These are phyloP conservation scores for Lepiota brunneoincarnata DNA, from an alignment of 768 basidiomycete species.

Conservation along the genomic window DNA sequence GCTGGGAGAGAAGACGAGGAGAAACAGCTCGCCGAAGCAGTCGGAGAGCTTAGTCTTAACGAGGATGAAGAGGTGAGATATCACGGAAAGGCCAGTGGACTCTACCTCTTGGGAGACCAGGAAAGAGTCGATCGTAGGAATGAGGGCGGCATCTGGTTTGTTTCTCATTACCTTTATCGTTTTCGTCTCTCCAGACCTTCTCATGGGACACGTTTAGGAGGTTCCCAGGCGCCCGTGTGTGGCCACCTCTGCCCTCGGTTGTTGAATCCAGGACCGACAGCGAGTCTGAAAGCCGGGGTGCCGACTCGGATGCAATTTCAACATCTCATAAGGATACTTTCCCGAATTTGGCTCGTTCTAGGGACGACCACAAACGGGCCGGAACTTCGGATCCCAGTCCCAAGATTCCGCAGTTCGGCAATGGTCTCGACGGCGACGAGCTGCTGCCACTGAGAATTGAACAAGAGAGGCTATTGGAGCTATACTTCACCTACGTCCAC, in stretches of 20 bases:
- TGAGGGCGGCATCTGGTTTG: slow-evolving; percentile 74
- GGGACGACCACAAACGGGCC: too few species aligned
- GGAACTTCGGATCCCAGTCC: neutral
- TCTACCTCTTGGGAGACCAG: slow-evolving; percentile 67
- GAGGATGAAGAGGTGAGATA: slow-evolving; percentile 85
- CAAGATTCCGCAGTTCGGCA: neutral
- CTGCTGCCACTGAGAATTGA: slow-evolving; percentile 1
- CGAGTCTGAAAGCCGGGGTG: slow-evolving; percentile 18
- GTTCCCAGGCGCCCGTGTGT: slow-evolving; percentile 86
- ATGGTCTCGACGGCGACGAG: neutral
- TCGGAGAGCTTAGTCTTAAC: slow-evolving; percentile 85
- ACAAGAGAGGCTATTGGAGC: slow-evolving; percentile 63
- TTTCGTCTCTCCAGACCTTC: slow-evolving; percentile 2
- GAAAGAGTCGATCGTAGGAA: slow-evolving; percentile 63
- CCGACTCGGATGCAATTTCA: neutral
- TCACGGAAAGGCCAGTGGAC: slow-evolving; percentile 82
- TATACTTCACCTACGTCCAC: slow-evolving; percentile 85
- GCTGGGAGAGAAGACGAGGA: slow-evolving; percentile 32
- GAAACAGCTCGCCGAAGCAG: slow-evolving; percentile 57
- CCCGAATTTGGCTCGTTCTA: neutral
- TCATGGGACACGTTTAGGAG: slow-evolving; percentile 42
- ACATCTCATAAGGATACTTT: neutral
- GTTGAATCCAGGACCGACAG: slow-evolving; percentile 27
- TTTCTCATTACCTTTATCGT: slow-evolving; percentile 15
- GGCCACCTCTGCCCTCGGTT: slow-evolving; percentile 60